A percentile compares a stretch with the other conserved stretches of the same genome.
phyloP scores from a whole-genome alignment of 257 asterid species.

The Capsicum pubescens region DNA sequence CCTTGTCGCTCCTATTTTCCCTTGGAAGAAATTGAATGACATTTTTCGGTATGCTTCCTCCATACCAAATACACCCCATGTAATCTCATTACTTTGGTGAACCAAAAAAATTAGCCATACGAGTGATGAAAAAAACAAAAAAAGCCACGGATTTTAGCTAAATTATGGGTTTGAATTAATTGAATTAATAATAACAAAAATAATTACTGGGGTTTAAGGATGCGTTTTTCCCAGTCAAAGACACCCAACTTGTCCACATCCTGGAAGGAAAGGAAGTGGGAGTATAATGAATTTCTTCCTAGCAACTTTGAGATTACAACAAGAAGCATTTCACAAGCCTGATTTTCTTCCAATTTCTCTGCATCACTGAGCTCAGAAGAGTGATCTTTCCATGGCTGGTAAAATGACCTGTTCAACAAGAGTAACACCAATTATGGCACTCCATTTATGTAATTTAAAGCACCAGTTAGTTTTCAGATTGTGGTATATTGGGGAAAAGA shows the following conservation, averaged over 20 bases:
- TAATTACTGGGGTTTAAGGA: constrained; percentile 42
- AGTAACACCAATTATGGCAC: background rate
- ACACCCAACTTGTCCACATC: constrained; percentile 52
- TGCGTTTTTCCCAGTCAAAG: constrained; percentile 65
- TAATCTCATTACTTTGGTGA: background rate
- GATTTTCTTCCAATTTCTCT: constrained; percentile 65
- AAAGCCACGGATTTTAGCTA: background rate
- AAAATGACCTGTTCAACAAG: constrained; percentile 61
- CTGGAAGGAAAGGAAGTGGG: constrained; percentile 41
- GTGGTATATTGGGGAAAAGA: background rate
- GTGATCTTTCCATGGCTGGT: constrained; percentile 75
- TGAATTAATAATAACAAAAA: background rate
- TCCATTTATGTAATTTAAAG: background rate
- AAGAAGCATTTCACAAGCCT: constrained; percentile 73
- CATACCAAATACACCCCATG: background rate
- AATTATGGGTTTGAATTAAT: background rate
- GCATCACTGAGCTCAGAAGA: constrained; percentile 42
- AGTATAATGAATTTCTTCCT: constrained; percentile 44
- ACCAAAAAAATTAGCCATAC: background rate
- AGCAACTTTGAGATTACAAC: constrained; percentile 57
- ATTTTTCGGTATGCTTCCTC: background rate
- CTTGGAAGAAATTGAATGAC: background rate
- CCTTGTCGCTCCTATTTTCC: no score
- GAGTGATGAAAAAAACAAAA: background rate
- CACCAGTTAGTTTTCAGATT: background rate